Base-by-base conservation (phyloP, 2,329 filamentous ascomycete genomes). In the Colletotrichum lini region DNA sequence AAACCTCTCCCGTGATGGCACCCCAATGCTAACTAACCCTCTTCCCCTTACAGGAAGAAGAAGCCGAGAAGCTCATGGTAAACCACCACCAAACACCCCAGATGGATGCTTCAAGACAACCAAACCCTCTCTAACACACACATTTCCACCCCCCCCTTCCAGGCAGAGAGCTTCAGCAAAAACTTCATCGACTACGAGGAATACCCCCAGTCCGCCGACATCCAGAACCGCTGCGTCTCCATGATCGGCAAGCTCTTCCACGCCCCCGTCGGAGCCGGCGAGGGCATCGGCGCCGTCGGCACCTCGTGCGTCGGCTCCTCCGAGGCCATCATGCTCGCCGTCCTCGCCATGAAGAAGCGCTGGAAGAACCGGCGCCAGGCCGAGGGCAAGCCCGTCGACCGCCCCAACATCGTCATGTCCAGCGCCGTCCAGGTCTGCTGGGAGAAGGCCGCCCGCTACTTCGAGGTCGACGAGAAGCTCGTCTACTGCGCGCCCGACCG, bases 341-440 rank as follows among this genome's bases (percentile, higher is more conserved):
- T 94, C 2, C 85, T 98, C 45, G 95, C 95, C 76, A 98, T 98
- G 95, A 98, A 98, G 89, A 94, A 92, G 85, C 90, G 92, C 77
- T 98, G 96, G 96, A 92, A 94, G 85, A 95, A 96, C 82, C 92
- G 91, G 84, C 92, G 94, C 76, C 89, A 92, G 80, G 94, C 93
- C 5, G 93, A 90, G 76, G 95, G 95, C 72, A 96, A 97, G 85
- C 89, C 94, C 65, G 89, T 82, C 72, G 93, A 95, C 73, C 88
- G 89, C 54, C 96, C 96, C 66, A 98, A 98, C 83, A 92, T 98
- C 73, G 85, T 98, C 86, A 98, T 98, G 96, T 96, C 94, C 77
- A 94, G 94, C 35, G 95, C 96, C 42, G 96, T 98, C 2, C 96
- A 98, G 84, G 96, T 98, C 50, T 98, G 95, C 87, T 98, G 95